Conservation (phyloP, 2,329 filamentous ascomycete species). For the Penicillium nordicum region DNA sequence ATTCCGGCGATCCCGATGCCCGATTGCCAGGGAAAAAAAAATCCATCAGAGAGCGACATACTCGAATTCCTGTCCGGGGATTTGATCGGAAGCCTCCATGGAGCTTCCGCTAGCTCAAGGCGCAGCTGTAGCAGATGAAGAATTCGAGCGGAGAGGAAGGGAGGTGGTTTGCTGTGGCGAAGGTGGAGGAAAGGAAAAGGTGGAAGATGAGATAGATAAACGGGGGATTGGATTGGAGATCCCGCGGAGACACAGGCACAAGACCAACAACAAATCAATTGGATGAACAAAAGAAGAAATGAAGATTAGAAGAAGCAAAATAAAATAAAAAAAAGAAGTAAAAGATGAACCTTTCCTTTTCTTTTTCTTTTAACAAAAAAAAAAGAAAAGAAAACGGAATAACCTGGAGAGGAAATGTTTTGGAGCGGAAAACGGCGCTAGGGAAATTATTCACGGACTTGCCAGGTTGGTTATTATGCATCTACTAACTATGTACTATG, state of each 20-base stretch:
- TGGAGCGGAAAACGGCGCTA: slow-evolving; percentile 4
- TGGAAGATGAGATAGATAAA: slow-evolving; percentile 9
- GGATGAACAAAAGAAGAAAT: neutral
- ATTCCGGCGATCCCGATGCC: neutral
- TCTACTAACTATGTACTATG: neutral
- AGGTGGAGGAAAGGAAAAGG: slow-evolving; percentile 4
- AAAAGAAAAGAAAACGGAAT: neutral
- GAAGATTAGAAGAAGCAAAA: neutral
- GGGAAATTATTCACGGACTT: slow-evolving; percentile 6
- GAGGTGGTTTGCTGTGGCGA: neutral
- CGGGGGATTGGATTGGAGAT: slow-evolving; percentile 7
- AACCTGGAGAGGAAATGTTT: neutral
- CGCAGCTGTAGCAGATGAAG: slow-evolving; percentile 32
- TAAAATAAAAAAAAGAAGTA: neutral
- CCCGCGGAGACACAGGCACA: neutral
- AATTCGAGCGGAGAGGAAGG: slow-evolving; percentile 13
- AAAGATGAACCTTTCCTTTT: neutral
- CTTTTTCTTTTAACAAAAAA: too few relatives aligned
- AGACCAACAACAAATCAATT: neutral
- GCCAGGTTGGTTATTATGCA: neutral
- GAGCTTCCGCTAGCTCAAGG: slow-evolving; percentile 34
- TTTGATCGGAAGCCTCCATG: slow-evolving; percentile 43
- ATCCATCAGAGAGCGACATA: slow-evolving; percentile 30
- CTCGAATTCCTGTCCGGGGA: slow-evolving; percentile 47
- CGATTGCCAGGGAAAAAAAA: slow-evolving; percentile 8